These are phyloP conservation scores for Penicillium lividum DNA, from an alignment of 495 filamentous ascomycete genomes.

Conservation along the genomic window DNA sequence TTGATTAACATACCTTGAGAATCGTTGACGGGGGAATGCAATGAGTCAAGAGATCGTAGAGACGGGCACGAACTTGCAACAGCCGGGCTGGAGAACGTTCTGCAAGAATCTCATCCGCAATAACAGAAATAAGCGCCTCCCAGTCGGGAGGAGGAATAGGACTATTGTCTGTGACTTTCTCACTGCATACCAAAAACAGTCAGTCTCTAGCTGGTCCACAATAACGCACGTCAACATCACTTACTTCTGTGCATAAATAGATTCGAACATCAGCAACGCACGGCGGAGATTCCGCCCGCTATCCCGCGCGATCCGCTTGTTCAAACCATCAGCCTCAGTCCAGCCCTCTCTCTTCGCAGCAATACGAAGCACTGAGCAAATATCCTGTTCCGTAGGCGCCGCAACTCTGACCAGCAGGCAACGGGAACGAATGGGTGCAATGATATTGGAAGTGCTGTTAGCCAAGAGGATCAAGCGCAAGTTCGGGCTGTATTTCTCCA, in stretches of 20 bases:
- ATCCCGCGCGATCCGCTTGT: conserved; percentile 83
- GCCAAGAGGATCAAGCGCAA: conserved; percentile 86
- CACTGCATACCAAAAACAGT: conserved; percentile 52
- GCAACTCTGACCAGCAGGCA: conserved; percentile 90
- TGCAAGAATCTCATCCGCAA: conserved; percentile 86
- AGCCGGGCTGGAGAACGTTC: conserved; percentile 88
- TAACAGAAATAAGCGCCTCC: conserved; percentile 84
- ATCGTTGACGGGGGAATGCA: conserved; percentile 95
- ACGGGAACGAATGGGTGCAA: conserved; percentile 88
- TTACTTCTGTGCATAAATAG: conserved; percentile 95
- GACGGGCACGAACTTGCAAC: conserved; percentile 81
- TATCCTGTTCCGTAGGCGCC: conserved; percentile 82
- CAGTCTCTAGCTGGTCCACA: conserved; percentile 10
- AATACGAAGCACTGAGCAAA: conserved; percentile 70
- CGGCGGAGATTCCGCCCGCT: conserved; percentile 87
- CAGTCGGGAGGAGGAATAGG: conserved; percentile 93
- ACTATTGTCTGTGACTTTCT: conserved; percentile 84
- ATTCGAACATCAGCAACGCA: conserved; percentile 93
- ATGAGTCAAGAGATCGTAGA: conserved; percentile 94
- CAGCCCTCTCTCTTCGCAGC: conserved; percentile 80
- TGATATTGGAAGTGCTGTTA: conserved; percentile 95
- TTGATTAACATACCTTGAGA: conserved; percentile 61
- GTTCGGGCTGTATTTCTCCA: conserved; percentile 99
- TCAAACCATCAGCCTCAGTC: conserved; percentile 66
- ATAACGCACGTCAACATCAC: conserved; percentile 14